Base-by-base conservation (phyloP, 2,329 filamentous ascomycete genomes). In the Raffaelea arxii region DNA sequence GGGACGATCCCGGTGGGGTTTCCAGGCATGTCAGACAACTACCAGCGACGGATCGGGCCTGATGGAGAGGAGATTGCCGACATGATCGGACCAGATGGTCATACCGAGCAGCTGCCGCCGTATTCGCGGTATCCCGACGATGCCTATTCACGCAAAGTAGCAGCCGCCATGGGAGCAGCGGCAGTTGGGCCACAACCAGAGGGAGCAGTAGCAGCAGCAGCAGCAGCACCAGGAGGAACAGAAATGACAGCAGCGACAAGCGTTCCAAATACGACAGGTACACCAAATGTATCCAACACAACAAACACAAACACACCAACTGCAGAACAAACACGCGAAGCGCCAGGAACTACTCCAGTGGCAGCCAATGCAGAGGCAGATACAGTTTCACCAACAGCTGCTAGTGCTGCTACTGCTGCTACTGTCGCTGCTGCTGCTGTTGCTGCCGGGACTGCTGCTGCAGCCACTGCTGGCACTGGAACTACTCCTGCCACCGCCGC, bases 71-170 rank as follows among this genome's bases (percentile, higher is more conserved):
- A 95, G 55, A 70, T 78, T n/a, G 87, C 84, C 41, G 89, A 90
- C 60, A 78, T 96, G 46, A 83, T 96, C 44, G 89, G 89, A 2
- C 86, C 85, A 1, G 80, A 94, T 57, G 90, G 90, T 1, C 89
- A 96, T 59, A 83, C 85, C 2, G 91, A 97, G 63, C 87, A 94
- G 62, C 69, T 96, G 18, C 91, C 91, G 12, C 91, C 91, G 1
- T 97, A 97, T 60, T 86, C 87, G 14, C 76, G 88, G 61, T 96
- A 94, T 63, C 87, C 90, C 3, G 86, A 94, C 44, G 84, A 87
- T 47, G 70, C 70, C 1, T 82, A 65, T 63, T 75, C 59, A 59
- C 76, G 62, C 70, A 88, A 76, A 57, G 62, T 66, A 42, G 54
- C 62, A 18, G 59, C 62, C 19, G 53, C 59, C n/a, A 55, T 56